Evolutionary conservation across 23 red algal genomes (phyloP), one percentile per base, ranked within the genome.

Genomic region (Gracilaria caudata): DNA sequence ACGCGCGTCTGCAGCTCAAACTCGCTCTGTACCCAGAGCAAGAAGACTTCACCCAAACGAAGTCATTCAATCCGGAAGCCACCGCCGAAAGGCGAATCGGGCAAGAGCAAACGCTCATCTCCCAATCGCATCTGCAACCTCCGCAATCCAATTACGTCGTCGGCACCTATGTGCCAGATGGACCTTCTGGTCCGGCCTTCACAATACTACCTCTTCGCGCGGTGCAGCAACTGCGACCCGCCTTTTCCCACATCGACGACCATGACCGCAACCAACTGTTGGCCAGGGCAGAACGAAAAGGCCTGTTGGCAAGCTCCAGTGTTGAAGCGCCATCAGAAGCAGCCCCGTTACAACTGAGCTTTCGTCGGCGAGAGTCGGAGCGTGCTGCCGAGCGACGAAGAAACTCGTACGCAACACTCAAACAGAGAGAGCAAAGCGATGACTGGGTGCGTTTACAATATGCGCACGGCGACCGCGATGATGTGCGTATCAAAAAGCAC

Each of bases 391-490:
- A 87, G 51, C 45, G 72, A 21, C 49, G 83, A 39, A 56, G 65
- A 43, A 87, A 77, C 83, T 87, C 83, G 21, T 68, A 87, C 40
- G 83, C 83, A 16, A 77, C 68, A 4, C 51, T 87, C 29, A 64
- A 45, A 17, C 68, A 78, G 68, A 58, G 54, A 16, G 83, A 87
- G 32, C 43, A 77, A 68, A 40, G 47, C 26, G 83, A 87, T 19
- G 30, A 65, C 20, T 87, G 83, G 83, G 23, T 87, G 19, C 66
- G 64, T 34, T 54, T 87, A 23, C 58, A 86, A 77, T 73, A 64
- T 47, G 65, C 58, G 1, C 35, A 38, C 12, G 28, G 32, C 32
- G 21, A 71, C 35, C 32, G 65, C 32, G 65, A 71, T 14, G 65
- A 71, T 19, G 65, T 71, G 65, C 65, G 19, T 6, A 28, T 28